These are phyloP conservation scores for Erythrobasidium hasegawianum DNA, from an alignment of 1,284 basidiomycete genomes.

Conservation along the genomic window DNA sequence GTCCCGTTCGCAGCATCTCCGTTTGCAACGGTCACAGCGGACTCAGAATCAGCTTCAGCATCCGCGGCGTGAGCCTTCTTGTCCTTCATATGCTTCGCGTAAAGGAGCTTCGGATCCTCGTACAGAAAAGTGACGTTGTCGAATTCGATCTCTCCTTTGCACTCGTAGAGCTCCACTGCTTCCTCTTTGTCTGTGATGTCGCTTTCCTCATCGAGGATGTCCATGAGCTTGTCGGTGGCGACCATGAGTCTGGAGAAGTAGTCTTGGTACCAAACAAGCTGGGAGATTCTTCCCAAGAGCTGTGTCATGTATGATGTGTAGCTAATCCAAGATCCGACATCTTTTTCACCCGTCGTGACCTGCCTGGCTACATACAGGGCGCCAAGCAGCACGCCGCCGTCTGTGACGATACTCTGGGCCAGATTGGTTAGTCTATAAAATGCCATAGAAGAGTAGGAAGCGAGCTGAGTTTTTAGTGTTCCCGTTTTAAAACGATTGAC, in stretches of 20 bases:
- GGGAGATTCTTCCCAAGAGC: background rate
- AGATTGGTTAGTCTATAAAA: background rate
- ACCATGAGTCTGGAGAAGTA: background rate
- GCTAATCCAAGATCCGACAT: background rate
- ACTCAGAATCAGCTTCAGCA: background rate
- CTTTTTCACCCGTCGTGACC: background rate
- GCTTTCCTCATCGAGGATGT: constrained; percentile 29
- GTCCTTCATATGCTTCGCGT: background rate
- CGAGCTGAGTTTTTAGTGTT: background rate
- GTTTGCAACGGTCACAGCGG: background rate
- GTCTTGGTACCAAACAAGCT: background rate
- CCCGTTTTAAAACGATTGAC: background rate
- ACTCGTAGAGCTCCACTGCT: constrained; percentile 22
- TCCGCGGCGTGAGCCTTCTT: background rate
- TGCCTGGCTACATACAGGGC: background rate
- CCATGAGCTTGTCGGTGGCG: constrained; percentile 23
- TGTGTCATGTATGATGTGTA: background rate
- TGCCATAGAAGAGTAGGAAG: background rate
- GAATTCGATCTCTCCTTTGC: constrained; percentile 25
- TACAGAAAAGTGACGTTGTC: constrained; percentile 17
- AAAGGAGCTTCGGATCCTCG: background rate
- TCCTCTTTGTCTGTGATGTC: constrained; percentile 18
- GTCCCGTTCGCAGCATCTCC: background rate
- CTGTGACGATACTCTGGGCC: background rate
- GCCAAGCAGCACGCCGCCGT: background rate